phyloP scores from a whole-genome alignment of 192 early-diverging fungal genomes.

The Backusella luteola region DNA sequence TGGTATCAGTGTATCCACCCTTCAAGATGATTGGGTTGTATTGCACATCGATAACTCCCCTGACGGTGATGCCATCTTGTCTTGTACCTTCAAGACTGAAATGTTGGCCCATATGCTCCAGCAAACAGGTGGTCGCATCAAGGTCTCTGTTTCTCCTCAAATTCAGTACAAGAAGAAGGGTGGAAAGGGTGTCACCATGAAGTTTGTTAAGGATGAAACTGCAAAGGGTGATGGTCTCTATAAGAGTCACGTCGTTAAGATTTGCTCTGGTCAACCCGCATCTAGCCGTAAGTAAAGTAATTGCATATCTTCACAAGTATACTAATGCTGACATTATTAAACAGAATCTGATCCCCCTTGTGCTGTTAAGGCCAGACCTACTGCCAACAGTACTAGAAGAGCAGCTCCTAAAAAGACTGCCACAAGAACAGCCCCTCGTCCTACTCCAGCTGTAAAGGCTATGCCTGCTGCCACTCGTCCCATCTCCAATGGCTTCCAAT shows the following conservation, averaged over 20 bases:
- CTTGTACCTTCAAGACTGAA: conserved; percentile 74
- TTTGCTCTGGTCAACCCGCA: conserved; percentile 62
- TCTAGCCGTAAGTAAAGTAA: conserved; percentile 37
- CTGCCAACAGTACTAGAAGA: neutral
- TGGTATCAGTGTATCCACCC: conserved; percentile 63
- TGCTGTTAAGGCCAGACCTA: conserved; percentile 27
- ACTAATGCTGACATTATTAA: too few relatives aligned
- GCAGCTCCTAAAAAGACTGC: conserved; percentile 5
- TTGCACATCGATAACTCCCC: conserved; percentile 55
- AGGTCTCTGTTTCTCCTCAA: conserved; percentile 52
- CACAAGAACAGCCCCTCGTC: neutral
- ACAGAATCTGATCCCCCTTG: conserved; percentile 32
- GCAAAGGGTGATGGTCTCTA: conserved; percentile 51
- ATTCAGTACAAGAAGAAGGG: conserved; percentile 74
- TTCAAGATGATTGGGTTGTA: conserved; percentile 74
- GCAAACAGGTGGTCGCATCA: conserved; percentile 55
- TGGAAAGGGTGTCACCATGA: conserved; percentile 66
- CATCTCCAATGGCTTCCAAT: conserved; percentile 6
- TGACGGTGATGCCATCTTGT: conserved; percentile 61
- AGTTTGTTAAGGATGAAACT: conserved; percentile 71
- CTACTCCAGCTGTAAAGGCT: neutral
- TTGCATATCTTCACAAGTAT: neutral
- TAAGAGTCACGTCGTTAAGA: conserved; percentile 69
- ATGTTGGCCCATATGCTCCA: conserved; percentile 60
- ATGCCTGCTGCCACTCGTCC: neutral